These are phyloP conservation scores for Stagonosporopsis rhizophila DNA, from an alignment of 2,329 filamentous ascomycete genomes.

Conservation along the genomic window DNA sequence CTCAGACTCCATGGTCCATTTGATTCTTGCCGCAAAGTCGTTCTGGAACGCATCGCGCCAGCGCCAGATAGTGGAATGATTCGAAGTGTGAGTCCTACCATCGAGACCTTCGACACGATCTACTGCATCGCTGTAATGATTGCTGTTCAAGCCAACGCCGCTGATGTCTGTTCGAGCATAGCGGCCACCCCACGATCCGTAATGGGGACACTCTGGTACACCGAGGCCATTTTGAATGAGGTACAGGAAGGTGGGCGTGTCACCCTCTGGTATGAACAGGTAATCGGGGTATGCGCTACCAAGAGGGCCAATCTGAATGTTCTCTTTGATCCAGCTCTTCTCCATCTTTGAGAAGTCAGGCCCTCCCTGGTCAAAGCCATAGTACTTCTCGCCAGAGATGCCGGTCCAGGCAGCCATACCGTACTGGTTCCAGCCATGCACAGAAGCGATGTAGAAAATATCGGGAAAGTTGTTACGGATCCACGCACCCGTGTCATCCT, in stretches of 20 bases:
- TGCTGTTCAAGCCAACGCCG: slow-evolving; percentile 42
- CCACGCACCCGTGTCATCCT: slow-evolving; percentile 65
- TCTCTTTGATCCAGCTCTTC: slow-evolving; percentile 60
- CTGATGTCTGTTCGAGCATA: slow-evolving; percentile 50
- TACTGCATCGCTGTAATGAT: slow-evolving; percentile 49
- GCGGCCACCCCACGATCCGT: slow-evolving; percentile 60
- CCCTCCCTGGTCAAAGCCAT: slow-evolving; percentile 57
- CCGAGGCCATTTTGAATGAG: slow-evolving; percentile 59
- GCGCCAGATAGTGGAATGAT: slow-evolving; percentile 61
- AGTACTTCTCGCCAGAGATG: slow-evolving; percentile 60
- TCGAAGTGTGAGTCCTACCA: slow-evolving; percentile 48
- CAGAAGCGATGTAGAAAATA: slow-evolving; percentile 62
- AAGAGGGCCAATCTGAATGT: slow-evolving; percentile 62
- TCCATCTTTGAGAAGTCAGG: slow-evolving; percentile 58
- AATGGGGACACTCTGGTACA: slow-evolving; percentile 56
- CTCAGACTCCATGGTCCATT: slow-evolving; percentile 54
- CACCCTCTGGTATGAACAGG: slow-evolving; percentile 62
- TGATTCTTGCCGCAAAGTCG: slow-evolving; percentile 59
- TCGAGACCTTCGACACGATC: slow-evolving; percentile 48
- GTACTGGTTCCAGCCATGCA: slow-evolving; percentile 66
- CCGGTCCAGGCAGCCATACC: slow-evolving; percentile 63
- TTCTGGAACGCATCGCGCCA: slow-evolving; percentile 61
- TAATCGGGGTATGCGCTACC: slow-evolving; percentile 54
- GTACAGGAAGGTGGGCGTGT: slow-evolving; percentile 60
- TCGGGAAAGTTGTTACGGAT: slow-evolving; percentile 62